Conservation (phyloP, 2,329 filamentous ascomycete species). For the Claviceps quebecensis region DNA sequence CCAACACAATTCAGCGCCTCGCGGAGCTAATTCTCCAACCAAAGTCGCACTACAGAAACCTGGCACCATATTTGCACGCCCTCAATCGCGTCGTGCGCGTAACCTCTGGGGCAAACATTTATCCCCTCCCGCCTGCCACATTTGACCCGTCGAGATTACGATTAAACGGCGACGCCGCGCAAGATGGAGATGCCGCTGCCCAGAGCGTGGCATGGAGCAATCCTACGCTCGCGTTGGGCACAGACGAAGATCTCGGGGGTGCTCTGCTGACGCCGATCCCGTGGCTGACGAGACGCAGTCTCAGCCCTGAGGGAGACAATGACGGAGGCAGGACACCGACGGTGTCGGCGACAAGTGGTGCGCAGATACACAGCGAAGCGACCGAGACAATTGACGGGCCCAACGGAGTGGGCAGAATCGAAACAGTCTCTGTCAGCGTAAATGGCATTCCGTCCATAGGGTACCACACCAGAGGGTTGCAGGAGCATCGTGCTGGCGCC, state of each 20-base stretch:
- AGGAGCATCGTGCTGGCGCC: slow-evolving; percentile 72
- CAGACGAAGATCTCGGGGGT: slow-evolving; percentile 79
- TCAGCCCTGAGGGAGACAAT: slow-evolving; percentile 12
- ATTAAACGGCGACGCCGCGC: slow-evolving; percentile 41
- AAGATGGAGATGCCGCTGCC: slow-evolving; percentile 9
- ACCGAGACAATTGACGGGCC: slow-evolving; percentile 72
- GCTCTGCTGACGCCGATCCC: slow-evolving; percentile 88
- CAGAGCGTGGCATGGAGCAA: slow-evolving; percentile 33
- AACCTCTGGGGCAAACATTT: slow-evolving; percentile 65
- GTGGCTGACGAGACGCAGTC: slow-evolving; percentile 49
- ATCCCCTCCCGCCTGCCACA: slow-evolving; percentile 62
- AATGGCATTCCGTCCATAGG: slow-evolving; percentile 50
- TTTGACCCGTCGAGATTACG: slow-evolving; percentile 42
- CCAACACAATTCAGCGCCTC: slow-evolving; percentile 85
- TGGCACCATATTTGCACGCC: slow-evolving; percentile 78
- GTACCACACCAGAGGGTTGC: slow-evolving; percentile 41
- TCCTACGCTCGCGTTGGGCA: slow-evolving; percentile 44
- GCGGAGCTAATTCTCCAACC: slow-evolving; percentile 73
- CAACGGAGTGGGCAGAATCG: slow-evolving; percentile 63
- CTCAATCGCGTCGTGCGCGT: slow-evolving; percentile 84
- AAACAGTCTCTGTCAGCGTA: slow-evolving; percentile 65
- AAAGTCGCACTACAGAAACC: slow-evolving; percentile 62
- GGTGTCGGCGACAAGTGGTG: slow-evolving; percentile 13
- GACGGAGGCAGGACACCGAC: slow-evolving; percentile 6
- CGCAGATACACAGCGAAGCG: slow-evolving; percentile 51